These are phyloP conservation scores for Hordeum marinum DNA, from an alignment of 176 grass and related monocot genomes.

Conservation along the genomic window DNA sequence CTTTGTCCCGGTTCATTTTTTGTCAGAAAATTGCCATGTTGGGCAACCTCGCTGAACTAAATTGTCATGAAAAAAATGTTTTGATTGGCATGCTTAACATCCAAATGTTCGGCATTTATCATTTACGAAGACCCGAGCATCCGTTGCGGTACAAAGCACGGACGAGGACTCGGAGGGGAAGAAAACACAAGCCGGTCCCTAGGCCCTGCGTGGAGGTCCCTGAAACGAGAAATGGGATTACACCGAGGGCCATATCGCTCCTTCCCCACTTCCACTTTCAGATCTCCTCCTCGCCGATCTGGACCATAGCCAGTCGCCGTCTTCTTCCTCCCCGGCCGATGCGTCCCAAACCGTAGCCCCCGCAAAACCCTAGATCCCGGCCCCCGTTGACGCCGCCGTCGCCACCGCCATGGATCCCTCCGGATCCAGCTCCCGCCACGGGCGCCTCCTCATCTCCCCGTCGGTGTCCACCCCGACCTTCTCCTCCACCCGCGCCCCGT, in stretches of 20 bases:
- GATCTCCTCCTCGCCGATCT: slow-evolving; percentile 27
- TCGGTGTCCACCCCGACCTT: slow-evolving; percentile 55
- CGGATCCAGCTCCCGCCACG: slow-evolving; percentile 50
- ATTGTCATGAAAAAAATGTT: too few species aligned
- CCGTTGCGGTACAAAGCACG: too few species aligned
- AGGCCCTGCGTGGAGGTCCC: neutral
- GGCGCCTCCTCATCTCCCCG: slow-evolving; percentile 69
- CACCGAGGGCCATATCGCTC: neutral
- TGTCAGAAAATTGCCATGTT: too few species aligned
- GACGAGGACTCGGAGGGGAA: neutral
- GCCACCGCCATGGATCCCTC: slow-evolving; percentile 54
- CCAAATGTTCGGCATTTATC: too few species aligned
- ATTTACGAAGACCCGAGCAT: too few species aligned
- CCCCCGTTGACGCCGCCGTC: neutral
- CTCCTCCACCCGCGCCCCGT: slow-evolving; percentile 44
- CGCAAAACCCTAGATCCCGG: slow-evolving; percentile 51
- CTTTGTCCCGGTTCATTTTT: too few species aligned
- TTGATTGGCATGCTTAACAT: too few species aligned
- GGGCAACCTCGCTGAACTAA: too few species aligned
- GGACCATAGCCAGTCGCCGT: neutral
- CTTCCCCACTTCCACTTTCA: neutral
- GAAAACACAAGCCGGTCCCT: neutral
- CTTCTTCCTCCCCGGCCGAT: slow-evolving; percentile 26
- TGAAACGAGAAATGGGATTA: neutral
- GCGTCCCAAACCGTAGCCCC: slow-evolving; percentile 21